Conservation (phyloP, 2,329 filamentous ascomycete species). For the Cladophialophora bantiana region DNA sequence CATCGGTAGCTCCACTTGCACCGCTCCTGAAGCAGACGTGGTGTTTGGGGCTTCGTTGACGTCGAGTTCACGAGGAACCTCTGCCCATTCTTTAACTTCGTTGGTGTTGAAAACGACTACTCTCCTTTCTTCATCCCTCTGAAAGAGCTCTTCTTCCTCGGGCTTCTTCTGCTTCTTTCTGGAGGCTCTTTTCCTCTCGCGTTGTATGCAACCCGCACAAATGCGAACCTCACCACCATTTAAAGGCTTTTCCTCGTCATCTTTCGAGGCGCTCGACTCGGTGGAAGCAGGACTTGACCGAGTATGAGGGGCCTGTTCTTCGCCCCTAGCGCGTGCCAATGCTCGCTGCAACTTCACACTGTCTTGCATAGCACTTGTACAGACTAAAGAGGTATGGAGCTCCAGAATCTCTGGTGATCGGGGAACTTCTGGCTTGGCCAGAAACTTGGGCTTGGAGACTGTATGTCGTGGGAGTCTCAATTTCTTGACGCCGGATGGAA, state of each 20-base stretch:
- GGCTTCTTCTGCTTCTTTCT: conserved; percentile 93
- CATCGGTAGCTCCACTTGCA: conserved; percentile 88
- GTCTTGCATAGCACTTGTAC: conserved; percentile 88
- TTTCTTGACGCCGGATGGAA: conserved; percentile 77
- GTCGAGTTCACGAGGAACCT: conserved; percentile 60
- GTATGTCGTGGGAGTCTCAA: conserved; percentile 88
- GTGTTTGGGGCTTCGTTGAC: conserved; percentile 42
- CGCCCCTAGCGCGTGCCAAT: conserved; percentile 62
- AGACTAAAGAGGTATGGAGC: conserved; percentile 81
- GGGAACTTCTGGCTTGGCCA: conserved; percentile 73
- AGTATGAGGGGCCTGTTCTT: conserved; percentile 48
- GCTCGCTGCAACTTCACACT: conserved; percentile 71
- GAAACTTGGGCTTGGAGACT: conserved; percentile 91
- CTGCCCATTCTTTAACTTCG: conserved; percentile 84
- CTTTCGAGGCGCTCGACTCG: conserved; percentile 59
- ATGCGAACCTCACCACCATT: conserved; percentile 95
- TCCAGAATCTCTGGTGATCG: conserved; percentile 77
- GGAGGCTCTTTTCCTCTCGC: conserved; percentile 88
- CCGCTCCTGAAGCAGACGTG: conserved; percentile 64
- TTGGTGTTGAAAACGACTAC: conserved; percentile 92
- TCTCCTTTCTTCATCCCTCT: conserved; percentile 76
- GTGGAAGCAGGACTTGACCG: conserved; percentile 48
- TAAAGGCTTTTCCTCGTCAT: conserved; percentile 74
- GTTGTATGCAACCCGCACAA: conserved; percentile 86
- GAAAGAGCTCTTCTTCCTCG: conserved; percentile 89